Percentiles rank a stretch among this genome's conserved stretches.
These are phyloP conservation scores for Polychaeton citri DNA, from an alignment of 2,329 filamentous ascomycete genomes.

Conservation along the genomic window DNA sequence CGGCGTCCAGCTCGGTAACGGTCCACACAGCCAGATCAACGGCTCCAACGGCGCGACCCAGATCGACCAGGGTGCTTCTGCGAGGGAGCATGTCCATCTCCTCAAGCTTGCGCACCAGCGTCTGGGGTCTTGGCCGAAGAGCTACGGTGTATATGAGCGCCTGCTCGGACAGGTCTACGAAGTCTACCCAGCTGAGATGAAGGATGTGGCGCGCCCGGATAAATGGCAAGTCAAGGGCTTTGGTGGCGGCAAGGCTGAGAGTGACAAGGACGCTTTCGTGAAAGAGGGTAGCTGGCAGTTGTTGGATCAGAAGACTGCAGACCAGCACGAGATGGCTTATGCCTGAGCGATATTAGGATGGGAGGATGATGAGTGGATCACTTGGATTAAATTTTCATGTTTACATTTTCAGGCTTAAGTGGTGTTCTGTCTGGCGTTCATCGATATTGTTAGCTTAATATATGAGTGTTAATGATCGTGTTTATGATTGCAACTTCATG, in stretches of 20 bases:
- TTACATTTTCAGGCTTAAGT: too few species aligned
- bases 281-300: too few species aligned
- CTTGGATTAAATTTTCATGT: too few species aligned
- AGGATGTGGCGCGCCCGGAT: conserved; percentile 31
- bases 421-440: too few species aligned
- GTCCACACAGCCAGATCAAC: conserved; percentile 13
- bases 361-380: too few species aligned
- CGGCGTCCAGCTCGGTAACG: conserved; percentile 17
- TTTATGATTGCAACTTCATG: too few species aligned
- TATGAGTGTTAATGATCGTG: too few species aligned
- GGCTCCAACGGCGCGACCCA: conserved; percentile 9
- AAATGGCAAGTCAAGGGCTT: conserved; percentile 35
- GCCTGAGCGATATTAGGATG: too few species aligned
- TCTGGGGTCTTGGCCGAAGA: conserved; percentile 33
- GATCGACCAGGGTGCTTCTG: conserved; percentile 15
- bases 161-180: conserved; percentile 33
- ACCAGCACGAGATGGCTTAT: too few species aligned
- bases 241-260: conserved; percentile 34
- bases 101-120: conserved; percentile 29
- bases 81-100: conserved; percentile 24
- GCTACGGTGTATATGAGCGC: conserved; percentile 34
- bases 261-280: conserved; percentile 23
- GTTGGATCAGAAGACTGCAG: too few species aligned
- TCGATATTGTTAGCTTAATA: too few species aligned
- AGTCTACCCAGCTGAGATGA: conserved; percentile 26